phyloP scores from a whole-genome alignment of 495 filamentous ascomycete genomes.

The Xylaria sp. region DNA sequence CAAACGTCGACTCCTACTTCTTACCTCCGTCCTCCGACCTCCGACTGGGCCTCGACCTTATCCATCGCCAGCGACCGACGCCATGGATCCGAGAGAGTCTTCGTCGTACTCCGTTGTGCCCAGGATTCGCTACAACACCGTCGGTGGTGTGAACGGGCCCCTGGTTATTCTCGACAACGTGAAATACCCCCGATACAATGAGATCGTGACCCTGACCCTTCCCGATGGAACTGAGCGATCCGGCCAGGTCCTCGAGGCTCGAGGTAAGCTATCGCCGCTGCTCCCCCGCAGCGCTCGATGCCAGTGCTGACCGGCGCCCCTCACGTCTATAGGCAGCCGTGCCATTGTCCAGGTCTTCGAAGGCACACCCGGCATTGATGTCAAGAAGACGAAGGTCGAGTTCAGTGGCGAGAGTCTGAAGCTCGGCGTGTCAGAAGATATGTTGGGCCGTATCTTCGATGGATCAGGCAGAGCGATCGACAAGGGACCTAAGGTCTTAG shows the following conservation, averaged over 20 bases:
- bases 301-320: neutral
- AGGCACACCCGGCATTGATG: conserved; percentile 95
- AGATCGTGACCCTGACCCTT: conserved; percentile 95
- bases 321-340: conserved; percentile 70
- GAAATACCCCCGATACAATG: conserved; percentile 97
- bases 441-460: conserved; percentile 98
- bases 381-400: conserved; percentile 98
- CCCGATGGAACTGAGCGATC: conserved; percentile 93
- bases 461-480: conserved; percentile 97
- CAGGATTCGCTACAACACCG: conserved; percentile 95
- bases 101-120: conserved; percentile 75
- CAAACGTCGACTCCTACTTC: neutral
- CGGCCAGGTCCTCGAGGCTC: conserved; percentile 95
- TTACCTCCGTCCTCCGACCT: conserved; percentile 3
- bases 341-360: conserved; percentile 98
- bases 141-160: conserved; percentile 96
- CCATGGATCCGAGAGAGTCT: conserved; percentile 84
- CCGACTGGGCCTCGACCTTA: conserved; percentile 9
- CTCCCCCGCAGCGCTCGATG: conserved; percentile 8
- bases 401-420: conserved; percentile 97
- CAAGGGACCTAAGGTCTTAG: conserved; percentile 97
- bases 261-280: conserved; percentile 63
- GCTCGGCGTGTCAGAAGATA: conserved; percentile 98
- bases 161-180: conserved; percentile 98
- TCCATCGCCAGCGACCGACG: conserved; percentile 41